Base-by-base conservation (phyloP, 139 green algal species). In the Tetradesmus obliquus region DNA sequence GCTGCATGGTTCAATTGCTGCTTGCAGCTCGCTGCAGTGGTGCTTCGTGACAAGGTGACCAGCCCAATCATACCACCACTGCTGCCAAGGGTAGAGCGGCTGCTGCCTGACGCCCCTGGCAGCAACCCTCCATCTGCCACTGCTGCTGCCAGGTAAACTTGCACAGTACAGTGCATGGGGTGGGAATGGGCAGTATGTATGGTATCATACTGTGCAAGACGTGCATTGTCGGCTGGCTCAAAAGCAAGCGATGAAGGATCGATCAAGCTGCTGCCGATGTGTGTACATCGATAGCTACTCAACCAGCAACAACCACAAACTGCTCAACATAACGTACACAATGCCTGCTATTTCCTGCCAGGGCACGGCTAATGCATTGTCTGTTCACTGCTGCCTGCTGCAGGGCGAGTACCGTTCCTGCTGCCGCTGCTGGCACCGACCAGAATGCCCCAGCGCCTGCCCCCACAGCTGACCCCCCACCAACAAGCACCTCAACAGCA, bases 1-100 rank as follows among this genome's bases (percentile, higher is more conserved):
- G 22, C 74, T 51, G n/a, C 74, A 51, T 6, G 12, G 12, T 10
- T 51, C 8, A 17, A 20, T 54, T 72, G 10, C n/a, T 82, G n/a
- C 6, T 22, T 87, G 62, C 62, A 89, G 84, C 13, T 89, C 13
- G 84, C 62, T 12, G 84, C 60, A 62, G 12, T 55, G 19, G 60
- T 82, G 20, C 20, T 81, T 15, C 60, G 45, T 13, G 60, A 89
- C 15, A 15, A 15, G 5, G 32, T 82, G 24, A 89, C 60, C 32
- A 89, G 45, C 84, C 84, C 84, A 51, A 82, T 89, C 45, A 51
- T 89, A 2, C 84, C 84, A 3, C 84, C 84, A 19, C 62, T 89
- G 84, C 32, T 89, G 22, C 84, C 84, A 69, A 71, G 24, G 13
- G 5, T 74, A 15, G 53, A 87, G 6, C 5, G 60, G 15, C 17